phyloP scores from a whole-genome alignment of 2,329 filamentous ascomycete species.

The Clathrospora elynae region DNA sequence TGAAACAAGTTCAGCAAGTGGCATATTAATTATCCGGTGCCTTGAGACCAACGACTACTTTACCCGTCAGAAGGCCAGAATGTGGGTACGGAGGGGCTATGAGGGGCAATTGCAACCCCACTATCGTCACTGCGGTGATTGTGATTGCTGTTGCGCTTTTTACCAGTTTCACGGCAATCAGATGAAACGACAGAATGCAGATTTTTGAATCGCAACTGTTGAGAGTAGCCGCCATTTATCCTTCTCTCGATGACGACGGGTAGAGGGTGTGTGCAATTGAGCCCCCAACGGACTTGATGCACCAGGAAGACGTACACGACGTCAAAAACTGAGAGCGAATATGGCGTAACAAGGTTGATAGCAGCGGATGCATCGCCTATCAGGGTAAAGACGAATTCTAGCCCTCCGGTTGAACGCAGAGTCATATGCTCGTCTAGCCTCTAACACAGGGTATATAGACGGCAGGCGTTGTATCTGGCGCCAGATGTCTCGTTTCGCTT shows the following conservation, averaged over 20 bases:
- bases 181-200: constrained; percentile 2
- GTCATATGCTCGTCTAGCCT: constrained; percentile 26
- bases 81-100: constrained; percentile 24
- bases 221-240: constrained; percentile 14
- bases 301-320: constrained; percentile 3
- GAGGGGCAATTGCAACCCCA: constrained; percentile 24
- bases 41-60: constrained; percentile 18
- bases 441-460: constrained; percentile 30
- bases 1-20: not conserved
- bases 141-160: constrained; percentile 7
- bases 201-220: constrained; percentile 3
- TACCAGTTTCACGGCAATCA: constrained; percentile 11
- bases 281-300: not conserved
- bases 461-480: constrained; percentile 20
- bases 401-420: constrained; percentile 31
- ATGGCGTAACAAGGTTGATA: constrained; percentile 27
- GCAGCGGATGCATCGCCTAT: constrained; percentile 20
- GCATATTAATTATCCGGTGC: constrained; percentile 28
- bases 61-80: constrained; percentile 18
- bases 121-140: constrained; percentile 16
- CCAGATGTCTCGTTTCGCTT: constrained; percentile 21
- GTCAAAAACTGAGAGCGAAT: constrained; percentile 6
- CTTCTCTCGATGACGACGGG: constrained; percentile 7
- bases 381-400: constrained; percentile 20
- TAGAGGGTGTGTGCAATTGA: constrained; percentile 2